Conservation (phyloP, 441 rosid genomes). For the Erodium texanum region DNA sequence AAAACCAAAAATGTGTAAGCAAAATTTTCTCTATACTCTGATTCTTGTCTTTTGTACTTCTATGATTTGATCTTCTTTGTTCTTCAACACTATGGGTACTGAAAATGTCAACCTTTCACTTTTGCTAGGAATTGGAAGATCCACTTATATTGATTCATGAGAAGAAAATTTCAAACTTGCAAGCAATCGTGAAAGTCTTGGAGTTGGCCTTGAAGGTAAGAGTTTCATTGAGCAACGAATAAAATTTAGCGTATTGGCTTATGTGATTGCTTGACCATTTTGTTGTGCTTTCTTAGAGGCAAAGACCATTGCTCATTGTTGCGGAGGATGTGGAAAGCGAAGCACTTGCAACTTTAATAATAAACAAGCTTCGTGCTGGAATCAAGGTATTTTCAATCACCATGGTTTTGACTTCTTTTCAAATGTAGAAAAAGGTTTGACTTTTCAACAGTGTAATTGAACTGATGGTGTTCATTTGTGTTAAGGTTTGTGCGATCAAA, state of each 20-base stretch:
- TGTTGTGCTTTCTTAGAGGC: slow-evolving; percentile 38
- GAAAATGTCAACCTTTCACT: neutral
- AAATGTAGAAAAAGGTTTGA: neutral
- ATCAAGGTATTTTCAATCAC: slow-evolving; percentile 42
- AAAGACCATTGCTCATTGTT: slow-evolving; percentile 62
- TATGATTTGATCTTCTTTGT: neutral
- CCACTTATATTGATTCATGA: slow-evolving; percentile 80
- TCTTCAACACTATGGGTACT: neutral
- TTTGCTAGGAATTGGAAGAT: slow-evolving; percentile 76
- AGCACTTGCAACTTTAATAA: slow-evolving; percentile 63
- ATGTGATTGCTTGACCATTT: neutral
- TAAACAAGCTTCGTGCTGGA: slow-evolving; percentile 79
- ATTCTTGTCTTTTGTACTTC: neutral
- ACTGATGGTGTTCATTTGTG: neutral
- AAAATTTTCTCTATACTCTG: neutral
- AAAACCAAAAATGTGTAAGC: slow-evolving; percentile 88
- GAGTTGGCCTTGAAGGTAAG: slow-evolving; percentile 65
- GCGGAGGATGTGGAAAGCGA: slow-evolving; percentile 87
- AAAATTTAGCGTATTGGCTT: slow-evolving; percentile 10
- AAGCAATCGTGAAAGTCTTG: slow-evolving; percentile 53
- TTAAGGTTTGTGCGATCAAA: slow-evolving; percentile 76
- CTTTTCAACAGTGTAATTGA: neutral
- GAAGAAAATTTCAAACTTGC: slow-evolving; percentile 73
- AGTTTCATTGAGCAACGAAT: neutral
- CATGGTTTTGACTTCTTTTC: neutral